Evolutionary conservation across 1,139 yeast genomes (phyloP).

Genomic region (Yamadazyma membranifaciens): DNA sequence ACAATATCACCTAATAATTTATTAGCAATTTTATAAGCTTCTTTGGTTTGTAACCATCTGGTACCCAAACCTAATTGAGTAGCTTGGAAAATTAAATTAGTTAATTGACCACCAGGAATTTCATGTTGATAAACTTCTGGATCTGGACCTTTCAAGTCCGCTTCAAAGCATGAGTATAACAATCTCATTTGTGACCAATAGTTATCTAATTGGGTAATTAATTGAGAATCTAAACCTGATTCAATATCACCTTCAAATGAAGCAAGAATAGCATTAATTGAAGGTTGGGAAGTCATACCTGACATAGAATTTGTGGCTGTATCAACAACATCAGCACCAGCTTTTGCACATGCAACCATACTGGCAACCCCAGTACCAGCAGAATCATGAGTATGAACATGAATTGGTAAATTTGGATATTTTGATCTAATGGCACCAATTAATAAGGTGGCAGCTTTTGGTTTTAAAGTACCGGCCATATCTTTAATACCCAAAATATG

Average conservation of each 20-base stretch:
- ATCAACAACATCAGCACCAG: constrained; percentile 98
- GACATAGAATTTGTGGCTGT: constrained; percentile 97
- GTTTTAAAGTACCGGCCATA: constrained; percentile 99
- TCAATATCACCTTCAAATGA: constrained; percentile 85
- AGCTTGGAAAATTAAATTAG: constrained; percentile 97
- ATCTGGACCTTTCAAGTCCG: constrained; percentile 98
- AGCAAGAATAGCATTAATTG: constrained; percentile 88
- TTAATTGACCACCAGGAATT: constrained; percentile 99
- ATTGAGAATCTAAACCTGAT: constrained; percentile 65
- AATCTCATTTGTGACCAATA: constrained; percentile 99
- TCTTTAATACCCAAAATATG: constrained; percentile 97
- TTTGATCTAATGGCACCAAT: constrained; percentile 77
- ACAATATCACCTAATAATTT: constrained; percentile 90
- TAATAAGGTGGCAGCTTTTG: constrained; percentile 83
- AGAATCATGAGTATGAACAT: constrained; percentile 98
- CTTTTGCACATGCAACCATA: constrained; percentile 89
- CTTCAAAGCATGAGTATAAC: constrained; percentile 94
- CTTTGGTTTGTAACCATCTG: constrained; percentile 94
- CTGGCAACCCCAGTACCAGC: constrained; percentile 99
- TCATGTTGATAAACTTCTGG: constrained; percentile 98
- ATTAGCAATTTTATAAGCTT: constrained; percentile 89
- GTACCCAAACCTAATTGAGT: constrained; percentile 97
- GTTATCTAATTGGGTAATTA: constrained; percentile 79
- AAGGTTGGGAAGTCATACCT: constrained; percentile 98
- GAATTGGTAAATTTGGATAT: constrained; percentile 93